Conservation (phyloP, 2,329 filamentous ascomycete species). For the Diplodia corticola region DNA sequence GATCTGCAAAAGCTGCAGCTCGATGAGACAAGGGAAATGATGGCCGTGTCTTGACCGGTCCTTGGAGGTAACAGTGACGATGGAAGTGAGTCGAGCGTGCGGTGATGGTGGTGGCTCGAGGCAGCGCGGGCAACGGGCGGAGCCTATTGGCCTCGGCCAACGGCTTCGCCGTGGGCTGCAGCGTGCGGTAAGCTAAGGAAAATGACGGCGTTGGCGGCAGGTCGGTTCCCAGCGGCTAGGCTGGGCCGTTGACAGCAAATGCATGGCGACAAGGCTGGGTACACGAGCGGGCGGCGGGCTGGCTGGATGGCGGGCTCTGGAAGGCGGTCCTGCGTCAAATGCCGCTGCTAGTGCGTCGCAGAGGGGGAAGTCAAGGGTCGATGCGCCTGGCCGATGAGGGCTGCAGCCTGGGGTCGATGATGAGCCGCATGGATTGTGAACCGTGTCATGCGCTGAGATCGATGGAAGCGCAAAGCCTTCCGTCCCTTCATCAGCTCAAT, state of each 20-base stretch:
- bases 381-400: neutral
- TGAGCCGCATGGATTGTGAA: slow-evolving; percentile 17
- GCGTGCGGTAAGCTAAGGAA: neutral
- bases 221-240: neutral
- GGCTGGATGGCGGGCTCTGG: neutral
- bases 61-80: neutral
- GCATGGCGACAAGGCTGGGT: too few relatives aligned
- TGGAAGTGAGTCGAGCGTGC: too few relatives aligned
- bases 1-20: neutral
- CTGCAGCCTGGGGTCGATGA: neutral
- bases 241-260: neutral
- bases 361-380: too few relatives aligned
- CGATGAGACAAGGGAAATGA: neutral
- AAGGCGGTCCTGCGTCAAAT: neutral
- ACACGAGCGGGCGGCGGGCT: too few relatives aligned
- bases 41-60: neutral
- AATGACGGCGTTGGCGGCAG: neutral
- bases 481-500: slow-evolving; percentile 5
- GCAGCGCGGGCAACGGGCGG: neutral
- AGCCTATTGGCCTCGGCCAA: neutral
- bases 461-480: neutral
- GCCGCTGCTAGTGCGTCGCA: neutral
- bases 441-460: neutral
- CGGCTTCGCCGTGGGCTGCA: neutral
- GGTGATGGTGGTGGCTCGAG: neutral